phyloP scores from a whole-genome alignment of 805 yeast genomes.

The Lipomyces spencermartinsiae region DNA sequence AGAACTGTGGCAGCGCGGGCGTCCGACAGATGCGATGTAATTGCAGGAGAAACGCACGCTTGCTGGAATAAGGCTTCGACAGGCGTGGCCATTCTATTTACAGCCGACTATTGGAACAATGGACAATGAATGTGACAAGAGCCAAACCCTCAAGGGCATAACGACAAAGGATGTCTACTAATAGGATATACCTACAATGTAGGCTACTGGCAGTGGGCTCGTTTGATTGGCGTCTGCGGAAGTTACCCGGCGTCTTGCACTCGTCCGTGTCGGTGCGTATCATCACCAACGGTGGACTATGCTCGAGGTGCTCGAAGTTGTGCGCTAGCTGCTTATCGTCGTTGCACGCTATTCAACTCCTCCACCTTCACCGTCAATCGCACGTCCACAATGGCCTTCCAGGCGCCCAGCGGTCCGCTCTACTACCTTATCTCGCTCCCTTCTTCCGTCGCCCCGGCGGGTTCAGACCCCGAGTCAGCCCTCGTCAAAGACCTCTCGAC shows the following conservation, averaged over 20 bases:
- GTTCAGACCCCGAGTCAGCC: slow-evolving; percentile 46
- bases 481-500: slow-evolving; percentile 59
- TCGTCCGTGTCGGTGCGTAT: slow-evolving; percentile 6
- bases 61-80: slow-evolving; percentile 17
- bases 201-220: not conserved
- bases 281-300: not conserved
- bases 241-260: not conserved
- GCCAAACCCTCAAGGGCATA: not conserved
- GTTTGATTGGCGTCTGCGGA: not conserved
- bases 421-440: slow-evolving; percentile 53
- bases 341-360: not conserved
- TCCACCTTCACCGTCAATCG: not conserved
- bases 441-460: slow-evolving; percentile 52
- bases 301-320: too few relatives aligned
- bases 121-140: not conserved
- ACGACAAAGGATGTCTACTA: not conserved
- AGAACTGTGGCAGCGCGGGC: slow-evolving; percentile 35
- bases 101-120: not conserved
- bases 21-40: slow-evolving; percentile 33
- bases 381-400: slow-evolving; percentile 35
- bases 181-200: not conserved
- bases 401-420: slow-evolving; percentile 37
- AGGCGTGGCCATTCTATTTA: slow-evolving; percentile 10
- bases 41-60: not conserved
- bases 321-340: not conserved